Evolutionary conservation across 768 basidiomycete species (phyloP).

Genomic region (Hirschioporus abietinus): DNA sequence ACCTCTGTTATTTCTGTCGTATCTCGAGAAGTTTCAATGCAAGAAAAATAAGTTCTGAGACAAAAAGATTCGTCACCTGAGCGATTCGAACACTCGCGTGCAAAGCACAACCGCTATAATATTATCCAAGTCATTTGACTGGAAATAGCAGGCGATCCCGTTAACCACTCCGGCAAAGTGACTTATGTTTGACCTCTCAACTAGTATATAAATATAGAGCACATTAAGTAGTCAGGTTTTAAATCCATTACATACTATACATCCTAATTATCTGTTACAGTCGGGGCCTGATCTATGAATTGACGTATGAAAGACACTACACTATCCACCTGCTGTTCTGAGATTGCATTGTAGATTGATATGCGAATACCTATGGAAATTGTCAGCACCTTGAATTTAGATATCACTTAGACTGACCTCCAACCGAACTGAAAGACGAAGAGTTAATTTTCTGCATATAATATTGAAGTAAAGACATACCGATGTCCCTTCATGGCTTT

Average conservation of each 20-base stretch:
- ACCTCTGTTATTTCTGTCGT: neutral
- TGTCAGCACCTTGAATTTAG: conserved; percentile 4
- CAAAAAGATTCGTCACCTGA: conserved; percentile 50
- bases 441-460: neutral
- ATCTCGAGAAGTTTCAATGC: neutral
- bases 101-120: conserved; percentile 62
- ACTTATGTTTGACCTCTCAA: too few relatives aligned
- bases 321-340: conserved; percentile 63
- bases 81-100: conserved; percentile 60
- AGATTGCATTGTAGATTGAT: conserved; percentile 87
- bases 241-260: too few relatives aligned
- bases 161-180: conserved; percentile 97
- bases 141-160: conserved; percentile 39
- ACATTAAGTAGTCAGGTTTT: too few relatives aligned
- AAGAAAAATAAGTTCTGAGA: conserved; percentile 2
- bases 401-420: conserved; percentile 29
- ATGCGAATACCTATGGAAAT: conserved; percentile 58
- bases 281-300: conserved; percentile 30
- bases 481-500: conserved; percentile 90
- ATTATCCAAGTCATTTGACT: too few relatives aligned
- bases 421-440: conserved; percentile 41
- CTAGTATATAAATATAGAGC: too few relatives aligned
- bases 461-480: conserved; percentile 35
- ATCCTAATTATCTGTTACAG: conserved; percentile 11
- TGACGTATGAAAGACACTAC: conserved; percentile 56